Percentiles rank a stretch among this genome's conserved stretches.
Evolutionary conservation across 768 basidiomycete genomes (phyloP).

Genomic region (Macrocybe gigantea): DNA sequence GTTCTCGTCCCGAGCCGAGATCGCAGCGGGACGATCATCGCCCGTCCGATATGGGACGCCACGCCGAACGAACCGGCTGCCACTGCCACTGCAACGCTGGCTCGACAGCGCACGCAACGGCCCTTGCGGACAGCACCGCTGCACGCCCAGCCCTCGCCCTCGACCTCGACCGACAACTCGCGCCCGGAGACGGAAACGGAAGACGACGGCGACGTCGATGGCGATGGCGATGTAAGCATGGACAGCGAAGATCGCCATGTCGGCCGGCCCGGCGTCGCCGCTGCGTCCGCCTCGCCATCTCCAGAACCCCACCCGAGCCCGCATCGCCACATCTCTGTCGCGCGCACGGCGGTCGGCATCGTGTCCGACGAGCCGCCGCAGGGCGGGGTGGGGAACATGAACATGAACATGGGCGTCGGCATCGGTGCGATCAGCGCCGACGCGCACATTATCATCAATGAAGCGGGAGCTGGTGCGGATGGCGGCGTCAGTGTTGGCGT

Average conservation of each 20-base stretch:
- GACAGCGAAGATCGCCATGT: conserved; percentile 16
- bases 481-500: conserved; percentile 24
- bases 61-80: conserved; percentile 4
- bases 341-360: conserved; percentile 30
- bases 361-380: conserved; percentile 30
- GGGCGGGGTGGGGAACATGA: conserved; percentile 16
- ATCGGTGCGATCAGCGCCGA: conserved; percentile 15
- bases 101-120: conserved; percentile 6
- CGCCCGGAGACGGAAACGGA: conserved; percentile 75
- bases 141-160: conserved; percentile 29
- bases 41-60: conserved; percentile 56
- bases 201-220: conserved; percentile 68
- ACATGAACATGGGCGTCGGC: not conserved
- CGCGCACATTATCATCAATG: conserved; percentile 40
- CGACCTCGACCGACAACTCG: conserved; percentile 37
- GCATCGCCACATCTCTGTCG: conserved; percentile 14
- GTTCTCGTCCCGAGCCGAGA: conserved; percentile 58
- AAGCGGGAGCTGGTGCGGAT: conserved; percentile 19
- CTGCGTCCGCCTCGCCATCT: conserved; percentile 25
- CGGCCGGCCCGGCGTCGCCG: conserved; percentile 14
- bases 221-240: conserved; percentile 53
- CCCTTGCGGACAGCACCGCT: no score
- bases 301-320: conserved; percentile 18
- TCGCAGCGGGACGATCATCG: conserved; percentile 72
- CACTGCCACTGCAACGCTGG: conserved; percentile 5